A percentile compares a stretch with the other conserved stretches of the same genome.
These are phyloP conservation scores for Tricholoma hemisulphureum DNA, from an alignment of 768 basidiomycete genomes.

Conservation along the genomic window DNA sequence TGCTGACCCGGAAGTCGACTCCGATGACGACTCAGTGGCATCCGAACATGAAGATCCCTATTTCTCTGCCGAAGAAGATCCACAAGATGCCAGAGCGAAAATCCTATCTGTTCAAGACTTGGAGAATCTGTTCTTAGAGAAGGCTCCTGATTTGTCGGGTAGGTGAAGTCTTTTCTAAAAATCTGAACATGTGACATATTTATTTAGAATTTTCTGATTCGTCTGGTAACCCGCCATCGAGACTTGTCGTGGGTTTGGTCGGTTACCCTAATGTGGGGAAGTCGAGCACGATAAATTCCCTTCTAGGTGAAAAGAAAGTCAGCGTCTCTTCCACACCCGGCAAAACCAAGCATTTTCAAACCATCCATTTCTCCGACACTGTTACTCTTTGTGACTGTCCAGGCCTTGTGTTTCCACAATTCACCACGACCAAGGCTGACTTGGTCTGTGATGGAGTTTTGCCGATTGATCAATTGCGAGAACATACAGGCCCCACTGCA, in stretches of 20 bases:
- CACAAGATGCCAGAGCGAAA: constrained; percentile 62
- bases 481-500: constrained; percentile 82
- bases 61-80: constrained; percentile 55
- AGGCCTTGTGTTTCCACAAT: constrained; percentile 97
- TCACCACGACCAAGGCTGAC: constrained; percentile 94
- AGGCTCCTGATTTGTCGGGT: constrained; percentile 74
- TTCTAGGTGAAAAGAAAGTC: constrained; percentile 95
- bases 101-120: constrained; percentile 86
- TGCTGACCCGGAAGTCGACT: constrained; percentile 22
- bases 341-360: constrained; percentile 99
- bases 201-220: constrained; percentile 61
- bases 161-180: background rate
- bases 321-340: constrained; percentile 98
- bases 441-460: constrained; percentile 95
- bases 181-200: constrained; percentile 3
- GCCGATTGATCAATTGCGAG: constrained; percentile 96
- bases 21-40: constrained; percentile 25
- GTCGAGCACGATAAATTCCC: constrained; percentile 95
- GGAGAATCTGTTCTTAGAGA: constrained; percentile 73
- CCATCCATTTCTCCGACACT: constrained; percentile 85
- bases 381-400: constrained; percentile 96
- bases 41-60: constrained; percentile 40
- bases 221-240: constrained; percentile 55
- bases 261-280: constrained; percentile 99
- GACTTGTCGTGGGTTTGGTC: constrained; percentile 83